phyloP scores from a whole-genome alignment of 345 rosid species.

The Psidium friedrichsthalianum region DNA sequence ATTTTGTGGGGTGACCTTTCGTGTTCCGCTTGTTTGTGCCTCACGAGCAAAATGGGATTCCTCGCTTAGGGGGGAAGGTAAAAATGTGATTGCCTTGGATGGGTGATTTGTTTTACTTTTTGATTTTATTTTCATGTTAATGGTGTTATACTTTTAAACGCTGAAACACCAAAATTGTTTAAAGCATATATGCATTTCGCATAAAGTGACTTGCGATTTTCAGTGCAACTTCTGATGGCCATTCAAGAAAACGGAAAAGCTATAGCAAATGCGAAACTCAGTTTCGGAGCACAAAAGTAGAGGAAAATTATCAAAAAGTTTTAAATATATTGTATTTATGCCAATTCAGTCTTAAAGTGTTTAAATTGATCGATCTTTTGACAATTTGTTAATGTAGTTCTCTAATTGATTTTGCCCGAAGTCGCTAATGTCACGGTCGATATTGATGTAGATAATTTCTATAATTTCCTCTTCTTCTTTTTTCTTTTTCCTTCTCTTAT shows the following conservation, averaged over 20 bases:
- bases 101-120: not conserved
- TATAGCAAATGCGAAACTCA: not conserved
- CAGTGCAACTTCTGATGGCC: not conserved
- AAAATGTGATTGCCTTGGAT: not conserved
- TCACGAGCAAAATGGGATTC: not conserved
- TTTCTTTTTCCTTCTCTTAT: not conserved
- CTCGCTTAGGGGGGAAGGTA: not conserved
- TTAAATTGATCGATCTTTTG: not conserved
- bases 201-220: not conserved
- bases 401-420: rapidly evolving
- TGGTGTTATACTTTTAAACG: not conserved
- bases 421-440: too few relatives aligned
- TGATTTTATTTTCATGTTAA: not conserved
- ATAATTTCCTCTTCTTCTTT: too few relatives aligned
- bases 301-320: not conserved
- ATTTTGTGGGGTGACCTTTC: not conserved
- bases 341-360: not conserved
- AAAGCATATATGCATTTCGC: not conserved
- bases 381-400: not conserved
- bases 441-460: too few relatives aligned
- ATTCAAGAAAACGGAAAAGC: not conserved
- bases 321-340: rapidly evolving
- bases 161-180: not conserved
- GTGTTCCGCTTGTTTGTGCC: not conserved
- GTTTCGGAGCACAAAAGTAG: not conserved